Evolutionary conservation across 805 yeast genomes (phyloP).

Genomic region (Wickerhamomyces ciferrii): DNA sequence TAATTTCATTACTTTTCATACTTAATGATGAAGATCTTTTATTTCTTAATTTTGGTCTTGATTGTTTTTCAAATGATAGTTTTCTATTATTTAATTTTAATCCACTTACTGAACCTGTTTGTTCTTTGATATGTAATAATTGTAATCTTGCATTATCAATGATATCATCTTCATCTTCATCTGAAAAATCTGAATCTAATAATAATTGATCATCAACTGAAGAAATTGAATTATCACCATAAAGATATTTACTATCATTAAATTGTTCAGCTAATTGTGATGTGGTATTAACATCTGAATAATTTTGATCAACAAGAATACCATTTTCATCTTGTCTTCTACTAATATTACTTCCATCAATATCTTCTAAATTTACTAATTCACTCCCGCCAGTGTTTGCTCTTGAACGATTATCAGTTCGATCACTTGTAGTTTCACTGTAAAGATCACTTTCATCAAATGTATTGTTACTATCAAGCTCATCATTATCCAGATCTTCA

Average conservation of each 20-base stretch:
- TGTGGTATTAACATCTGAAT: slow-evolving; percentile 17
- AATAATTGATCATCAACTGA: slow-evolving; percentile 24
- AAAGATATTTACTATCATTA: slow-evolving; percentile 11
- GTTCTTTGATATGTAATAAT: slow-evolving; percentile 21
- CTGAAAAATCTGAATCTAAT: slow-evolving; percentile 27
- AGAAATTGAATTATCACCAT: slow-evolving; percentile 16
- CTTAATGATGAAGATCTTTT: slow-evolving; percentile 12
- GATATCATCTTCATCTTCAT: slow-evolving; percentile 31
- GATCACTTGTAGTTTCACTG: not conserved
- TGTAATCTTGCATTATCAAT: slow-evolving; percentile 32
- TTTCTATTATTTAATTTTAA: slow-evolving; percentile 12
- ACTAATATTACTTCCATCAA: not conserved
- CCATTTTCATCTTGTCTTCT: slow-evolving; percentile 10
- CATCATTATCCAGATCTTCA: slow-evolving; percentile 23
- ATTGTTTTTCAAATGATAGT: slow-evolving; percentile 15
- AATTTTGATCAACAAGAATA: slow-evolving; percentile 17
- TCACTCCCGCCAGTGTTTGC: not conserved
- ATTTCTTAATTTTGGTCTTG: slow-evolving; percentile 7
- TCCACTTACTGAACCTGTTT: slow-evolving; percentile 10
- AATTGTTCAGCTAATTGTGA: slow-evolving; percentile 9
- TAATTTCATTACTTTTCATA: not conserved
- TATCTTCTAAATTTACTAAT: not conserved
- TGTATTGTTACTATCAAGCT: slow-evolving; percentile 2
- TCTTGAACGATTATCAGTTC: not conserved
- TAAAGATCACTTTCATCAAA: slow-evolving; percentile 1